These are phyloP conservation scores for Kwoniella heveanensis DNA, from an alignment of 768 basidiomycete genomes.

Conservation along the genomic window DNA sequence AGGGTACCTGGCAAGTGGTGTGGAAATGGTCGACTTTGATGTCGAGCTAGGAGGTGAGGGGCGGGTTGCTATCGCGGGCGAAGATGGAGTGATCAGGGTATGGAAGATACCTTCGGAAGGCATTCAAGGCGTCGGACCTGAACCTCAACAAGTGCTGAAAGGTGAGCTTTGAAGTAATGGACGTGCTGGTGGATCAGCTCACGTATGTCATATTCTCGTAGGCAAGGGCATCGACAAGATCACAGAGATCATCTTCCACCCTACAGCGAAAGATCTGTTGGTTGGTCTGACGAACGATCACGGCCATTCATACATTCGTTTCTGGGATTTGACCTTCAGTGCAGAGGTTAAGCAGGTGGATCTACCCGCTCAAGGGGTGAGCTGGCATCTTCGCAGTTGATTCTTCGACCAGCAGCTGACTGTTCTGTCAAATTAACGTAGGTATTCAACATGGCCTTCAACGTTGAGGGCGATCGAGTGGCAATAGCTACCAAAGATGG, in stretches of 20 bases:
- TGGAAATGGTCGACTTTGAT: constrained; percentile 53
- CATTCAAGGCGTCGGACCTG: constrained; percentile 36
- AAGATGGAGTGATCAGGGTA: constrained; percentile 53
- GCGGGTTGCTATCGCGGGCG: constrained; percentile 50
- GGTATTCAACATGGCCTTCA: constrained; percentile 52
- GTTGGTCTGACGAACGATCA: constrained; percentile 53
- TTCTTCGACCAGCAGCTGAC: neutral
- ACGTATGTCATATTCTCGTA: neutral
- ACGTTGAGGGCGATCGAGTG: constrained; percentile 41
- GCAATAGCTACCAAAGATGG: constrained; percentile 56
- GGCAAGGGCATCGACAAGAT: constrained; percentile 53
- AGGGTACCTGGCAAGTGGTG: constrained; percentile 45
- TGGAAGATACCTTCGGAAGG: constrained; percentile 45
- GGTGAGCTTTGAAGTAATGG: constrained; percentile 33
- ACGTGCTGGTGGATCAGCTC: too few relatives aligned
- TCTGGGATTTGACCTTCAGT: constrained; percentile 48
- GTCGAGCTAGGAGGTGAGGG: constrained; percentile 36
- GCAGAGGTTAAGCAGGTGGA: constrained; percentile 21
- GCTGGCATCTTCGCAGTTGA: too few relatives aligned
- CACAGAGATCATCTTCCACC: constrained; percentile 51
- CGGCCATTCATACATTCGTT: constrained; percentile 40
- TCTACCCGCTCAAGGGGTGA: constrained; percentile 42
- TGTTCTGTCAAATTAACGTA: constrained; percentile 3
- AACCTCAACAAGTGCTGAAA: constrained; percentile 38
- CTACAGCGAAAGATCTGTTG: constrained; percentile 51